Percentiles rank a stretch among this genome's conserved stretches.
Evolutionary conservation across 306 rosid genomes (phyloP).

Genomic region (Glycine tomentella): DNA sequence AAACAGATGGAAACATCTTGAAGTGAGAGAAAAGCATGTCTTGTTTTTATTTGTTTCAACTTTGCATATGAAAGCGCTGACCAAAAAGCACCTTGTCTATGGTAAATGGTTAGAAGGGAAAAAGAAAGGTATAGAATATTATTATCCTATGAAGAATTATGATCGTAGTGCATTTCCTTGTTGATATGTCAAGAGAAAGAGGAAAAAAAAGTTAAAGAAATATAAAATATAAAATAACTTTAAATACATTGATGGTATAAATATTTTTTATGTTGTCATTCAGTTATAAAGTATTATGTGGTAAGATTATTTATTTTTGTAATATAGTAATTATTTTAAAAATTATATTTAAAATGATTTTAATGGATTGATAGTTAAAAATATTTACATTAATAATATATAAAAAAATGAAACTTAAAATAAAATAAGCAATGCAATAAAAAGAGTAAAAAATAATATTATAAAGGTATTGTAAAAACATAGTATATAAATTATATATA

Average conservation of each 20-base stretch:
- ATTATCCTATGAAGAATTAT: constrained; percentile 20
- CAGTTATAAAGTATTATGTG: background rate
- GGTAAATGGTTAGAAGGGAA: constrained; percentile 44
- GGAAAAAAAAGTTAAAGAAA: background rate
- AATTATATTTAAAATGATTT: background rate
- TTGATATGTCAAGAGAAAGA: background rate
- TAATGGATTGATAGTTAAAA: too few species aligned
- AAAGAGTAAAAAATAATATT: background rate
- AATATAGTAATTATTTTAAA: background rate
- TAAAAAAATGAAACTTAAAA: background rate
- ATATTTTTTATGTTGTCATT: background rate
- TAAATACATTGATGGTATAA: background rate
- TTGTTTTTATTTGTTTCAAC: constrained; percentile 46
- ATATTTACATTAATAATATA: background rate
- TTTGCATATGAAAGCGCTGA: constrained; percentile 44
- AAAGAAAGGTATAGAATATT: constrained; percentile 45
- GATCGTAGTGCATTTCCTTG: background rate
- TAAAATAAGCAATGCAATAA: background rate
- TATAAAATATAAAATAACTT: background rate
- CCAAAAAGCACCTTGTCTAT: constrained; percentile 45
- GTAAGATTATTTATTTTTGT: background rate
- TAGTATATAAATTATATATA: background rate
- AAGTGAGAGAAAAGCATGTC: constrained; percentile 49
- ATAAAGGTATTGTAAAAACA: background rate
- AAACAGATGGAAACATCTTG: constrained; percentile 44